Evolutionary conservation across 2,329 filamentous ascomycete genomes (phyloP), one percentile per base, ranked within the genome.

Genomic region (Alternaria burnsii): DNA sequence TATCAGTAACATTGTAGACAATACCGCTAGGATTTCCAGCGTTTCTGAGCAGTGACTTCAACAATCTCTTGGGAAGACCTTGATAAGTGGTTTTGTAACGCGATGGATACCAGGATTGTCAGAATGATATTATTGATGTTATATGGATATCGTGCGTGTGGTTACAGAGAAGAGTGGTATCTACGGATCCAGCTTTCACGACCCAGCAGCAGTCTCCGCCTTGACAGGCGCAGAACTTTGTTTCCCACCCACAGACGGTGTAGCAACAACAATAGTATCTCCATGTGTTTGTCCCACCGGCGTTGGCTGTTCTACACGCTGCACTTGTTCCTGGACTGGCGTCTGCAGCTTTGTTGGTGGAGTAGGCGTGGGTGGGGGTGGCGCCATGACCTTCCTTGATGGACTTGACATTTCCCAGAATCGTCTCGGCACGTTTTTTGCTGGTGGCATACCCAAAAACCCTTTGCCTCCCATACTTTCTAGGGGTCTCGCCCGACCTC

Each of bases 351-450:
- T 40, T 14, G 20, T 20, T 14, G 47, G 22, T 8, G 53, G 41
- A 3, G 53, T 47, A 14, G 53, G 46, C 14, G 53, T 47, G 4
- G 52, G 44, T 43, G 42, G 32, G 20, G 50, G 38, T 12, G 28
- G 44, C 47, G 51, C 40, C 34, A 52, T 30, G 11, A 24, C 53
- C 59, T 63, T 70, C 59, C 62, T 69, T n/a, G 41, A 28, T 3
- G 54, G 30, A 53, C 46, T 58, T 4, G 54, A 52, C 72, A 76
- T 75, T 60, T 76, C 71, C 62, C 74, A 72, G 75, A 97, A 98
- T 52, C 92, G 86, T 59, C 88, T 88, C 0, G 93, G 94, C 24
- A 97, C 94, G 7, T 93, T 94, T 40, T 84, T 84, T 9, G 91
- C 91, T 0, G 81, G 92, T 87, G 69, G 79, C 82, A 75, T 82